phyloP scores from a whole-genome alignment of 1,139 yeast genomes.

The Blastobotrys proliferans region DNA sequence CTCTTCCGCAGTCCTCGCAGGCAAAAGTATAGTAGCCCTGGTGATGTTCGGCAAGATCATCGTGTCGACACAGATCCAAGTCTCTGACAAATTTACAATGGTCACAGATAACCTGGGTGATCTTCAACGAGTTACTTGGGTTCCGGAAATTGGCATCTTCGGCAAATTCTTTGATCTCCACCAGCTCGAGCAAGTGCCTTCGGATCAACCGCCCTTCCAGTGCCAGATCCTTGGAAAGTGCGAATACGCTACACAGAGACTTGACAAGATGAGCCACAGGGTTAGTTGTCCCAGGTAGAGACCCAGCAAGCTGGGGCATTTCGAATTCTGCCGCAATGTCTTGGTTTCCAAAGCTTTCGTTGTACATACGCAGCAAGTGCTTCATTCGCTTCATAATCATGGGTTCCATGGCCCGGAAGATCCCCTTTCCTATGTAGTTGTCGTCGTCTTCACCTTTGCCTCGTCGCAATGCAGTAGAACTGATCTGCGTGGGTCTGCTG shows the following conservation, averaged over 20 bases:
- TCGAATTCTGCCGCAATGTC: conserved; percentile 60
- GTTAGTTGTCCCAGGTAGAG: conserved; percentile 35
- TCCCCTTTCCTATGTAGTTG: conserved; percentile 27
- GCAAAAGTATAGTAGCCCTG: conserved; percentile 44
- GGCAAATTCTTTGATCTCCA: conserved; percentile 83
- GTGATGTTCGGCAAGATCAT: conserved; percentile 22
- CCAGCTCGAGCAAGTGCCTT: conserved; percentile 63
- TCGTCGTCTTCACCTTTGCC: conserved; percentile 27
- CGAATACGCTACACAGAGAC: conserved; percentile 65
- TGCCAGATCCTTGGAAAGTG: conserved; percentile 58
- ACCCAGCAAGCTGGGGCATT: conserved; percentile 52
- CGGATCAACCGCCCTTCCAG: conserved; percentile 74
- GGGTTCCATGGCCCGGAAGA: conserved; percentile 49
- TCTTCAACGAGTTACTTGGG: conserved; percentile 66
- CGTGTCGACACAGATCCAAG: conserved; percentile 67
- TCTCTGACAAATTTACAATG: conserved; percentile 73
- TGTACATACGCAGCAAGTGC: conserved; percentile 62
- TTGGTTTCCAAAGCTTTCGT: conserved; percentile 67
- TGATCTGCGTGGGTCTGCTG: conserved; percentile 57
- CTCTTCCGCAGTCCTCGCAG: conserved; percentile 65
- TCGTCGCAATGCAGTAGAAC: conserved; percentile 30
- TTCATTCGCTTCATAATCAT: conserved; percentile 65
- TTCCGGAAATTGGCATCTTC: conserved; percentile 68
- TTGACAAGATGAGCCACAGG: conserved; percentile 82
- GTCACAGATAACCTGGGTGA: conserved; percentile 72